These are phyloP conservation scores for Arabidopsis lyrata DNA, from an alignment of 441 rosid species.

Conservation along the genomic window DNA sequence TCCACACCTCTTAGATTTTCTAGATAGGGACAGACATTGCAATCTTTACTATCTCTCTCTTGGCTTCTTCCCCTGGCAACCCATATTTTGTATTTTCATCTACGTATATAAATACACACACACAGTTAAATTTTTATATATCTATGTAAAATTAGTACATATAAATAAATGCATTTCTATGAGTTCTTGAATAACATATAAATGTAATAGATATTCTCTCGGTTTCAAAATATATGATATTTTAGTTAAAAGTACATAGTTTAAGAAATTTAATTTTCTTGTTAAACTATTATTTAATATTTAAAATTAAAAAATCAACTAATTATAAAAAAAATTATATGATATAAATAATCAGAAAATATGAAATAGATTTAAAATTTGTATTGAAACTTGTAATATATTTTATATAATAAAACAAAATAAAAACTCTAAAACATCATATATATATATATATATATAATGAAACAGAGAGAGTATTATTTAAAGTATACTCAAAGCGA, in stretches of 20 bases:
- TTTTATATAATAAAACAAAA: too few relatives aligned
- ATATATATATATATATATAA: too few relatives aligned
- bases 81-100: constrained; percentile 34
- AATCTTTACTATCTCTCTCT: constrained; percentile 42
- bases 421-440: too few relatives aligned
- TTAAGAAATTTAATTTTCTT: too few relatives aligned
- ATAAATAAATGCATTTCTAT: not conserved
- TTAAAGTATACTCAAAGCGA: not conserved
- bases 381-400: too few relatives aligned
- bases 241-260: too few relatives aligned
- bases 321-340: too few relatives aligned
- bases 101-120: not conserved
- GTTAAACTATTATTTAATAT: too few relatives aligned
- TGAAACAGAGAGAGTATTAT: not conserved
- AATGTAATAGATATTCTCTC: not conserved
- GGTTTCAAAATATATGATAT: too few relatives aligned
- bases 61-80: constrained; percentile 49
- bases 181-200: not conserved
- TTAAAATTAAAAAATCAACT: too few relatives aligned
- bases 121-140: not conserved
- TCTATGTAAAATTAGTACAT: not conserved
- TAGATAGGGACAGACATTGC: constrained; percentile 51
- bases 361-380: too few relatives aligned
- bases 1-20: constrained; percentile 47
- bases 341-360: too few relatives aligned